Evolutionary conservation across 2,329 filamentous ascomycete genomes (phyloP), one percentile per base, ranked within the genome.

Genomic region (Cercospora sp.): DNA sequence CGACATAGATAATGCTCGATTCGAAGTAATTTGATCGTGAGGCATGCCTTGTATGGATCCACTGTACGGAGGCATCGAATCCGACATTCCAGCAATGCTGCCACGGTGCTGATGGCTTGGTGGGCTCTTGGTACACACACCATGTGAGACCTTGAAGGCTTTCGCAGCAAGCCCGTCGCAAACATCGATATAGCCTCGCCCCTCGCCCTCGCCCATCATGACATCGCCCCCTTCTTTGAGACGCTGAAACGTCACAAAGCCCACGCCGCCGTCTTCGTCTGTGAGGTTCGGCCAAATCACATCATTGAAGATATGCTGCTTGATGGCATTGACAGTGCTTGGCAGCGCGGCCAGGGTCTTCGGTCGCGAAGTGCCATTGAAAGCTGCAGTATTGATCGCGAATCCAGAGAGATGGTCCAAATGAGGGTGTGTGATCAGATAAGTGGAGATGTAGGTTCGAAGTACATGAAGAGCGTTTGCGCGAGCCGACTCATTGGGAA

Each of bases 241-340:
- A 16, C 95, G 88, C 78, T 93, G 90, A 74, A 97, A 98, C 0
- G 93, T 97, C 36, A 99, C 89, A 30, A 99, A 85, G 0, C 95
- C 95, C 3, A 94, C 94, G 26, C 95, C 95, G 36, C 94, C 93
- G 78, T 97, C 95, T 80, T 99, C 95, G 76, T 99, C 94, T 0
- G 93, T 96, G 45, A 99, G 82, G 73, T 99, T 99, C 0, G 95
- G 95, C 95, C 95, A 99, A 64, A 98, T 97, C 67, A 97, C 84
- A 76, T 97, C 96, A 80, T 99, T 99, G 83, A 99, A 99, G 68
- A 99, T 92, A 80, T 99, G 94, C 0, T 85, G 89, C 78, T 97
- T 98, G 80, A 99, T 90, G 0, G 94, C 94, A 57, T 92, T 86
- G 62, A 99, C 94, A n/a, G 94, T 97, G 30, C 89, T 90, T 0